Evolutionary conservation across 2,329 filamentous ascomycete genomes (phyloP), one percentile per base, ranked within the genome.

Genomic region (Aspergillus sojae): DNA sequence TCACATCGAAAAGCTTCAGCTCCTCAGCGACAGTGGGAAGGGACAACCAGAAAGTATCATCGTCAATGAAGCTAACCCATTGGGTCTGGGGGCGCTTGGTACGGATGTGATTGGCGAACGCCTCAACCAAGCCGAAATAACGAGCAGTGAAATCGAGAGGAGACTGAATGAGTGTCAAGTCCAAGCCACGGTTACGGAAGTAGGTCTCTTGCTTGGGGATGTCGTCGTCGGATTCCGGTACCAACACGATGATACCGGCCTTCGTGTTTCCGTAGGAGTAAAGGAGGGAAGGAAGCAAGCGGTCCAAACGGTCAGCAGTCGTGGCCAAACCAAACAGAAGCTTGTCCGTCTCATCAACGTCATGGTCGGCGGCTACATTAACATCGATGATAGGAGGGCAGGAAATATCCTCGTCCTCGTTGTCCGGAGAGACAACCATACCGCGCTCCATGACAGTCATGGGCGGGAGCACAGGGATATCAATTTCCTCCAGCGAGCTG

Each of bases 21-120:
- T 77, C 75, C 62, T 78, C 70, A 12, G 77, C 76, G 28, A 80
- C 67, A 21, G 74, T 75, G 16, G 76, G 71, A 26, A 81, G 72
- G 34, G 77, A 79, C 34, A 77, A 69, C 69, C 79, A 81, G 70
- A 79, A 81, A 34, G 79, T 81, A 60, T 81, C 79, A 60, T 81
- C 79, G 56, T 81, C 79, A 28, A 79, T 79, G 65, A 77, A 80
- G 66, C 77, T 72, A 57, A 80, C 73, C 79, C 79, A 81, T 28
- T 70, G 75, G 55, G 77, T 80, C 61, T 80, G 70, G 32, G 77
- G 78, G 48, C 77, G 77, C 64, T 76, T 68, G 56, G 72, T 75
- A 58, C 75, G 73, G 63, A 80, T 79, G 64, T 74, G 70, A 30
- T 78, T 70, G 7, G 71, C 71, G 65, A 81, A 80, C 1, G 77